Evolutionary conservation across 176 grass and related monocot genomes (phyloP).

Genomic region (Leersia perrieri): DNA sequence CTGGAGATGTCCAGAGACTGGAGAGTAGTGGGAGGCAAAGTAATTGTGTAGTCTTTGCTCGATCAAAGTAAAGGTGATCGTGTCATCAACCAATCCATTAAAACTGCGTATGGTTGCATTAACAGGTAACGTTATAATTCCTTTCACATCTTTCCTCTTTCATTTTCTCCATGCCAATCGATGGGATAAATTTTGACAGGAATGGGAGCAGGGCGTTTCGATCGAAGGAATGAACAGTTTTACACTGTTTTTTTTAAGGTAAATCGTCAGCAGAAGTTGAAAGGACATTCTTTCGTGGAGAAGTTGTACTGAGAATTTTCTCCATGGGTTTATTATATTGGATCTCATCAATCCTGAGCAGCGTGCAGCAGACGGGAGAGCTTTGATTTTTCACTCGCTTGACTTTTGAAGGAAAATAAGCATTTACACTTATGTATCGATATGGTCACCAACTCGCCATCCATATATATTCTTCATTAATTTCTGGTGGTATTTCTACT

Average conservation of each 20-base stretch:
- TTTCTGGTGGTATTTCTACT: no score
- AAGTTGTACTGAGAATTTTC: background rate
- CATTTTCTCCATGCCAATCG: background rate
- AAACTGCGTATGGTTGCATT: background rate
- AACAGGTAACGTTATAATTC: background rate
- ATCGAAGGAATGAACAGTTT: background rate
- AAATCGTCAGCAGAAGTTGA: no score
- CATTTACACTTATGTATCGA: background rate
- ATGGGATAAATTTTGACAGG: background rate
- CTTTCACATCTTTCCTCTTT: background rate
- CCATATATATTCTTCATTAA: no score
- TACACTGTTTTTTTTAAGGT: no score
- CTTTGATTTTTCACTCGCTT: background rate
- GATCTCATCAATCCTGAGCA: background rate
- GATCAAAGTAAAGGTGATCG: constrained; percentile 21
- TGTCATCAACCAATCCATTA: background rate
- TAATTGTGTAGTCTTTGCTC: background rate
- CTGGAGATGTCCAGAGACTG: background rate
- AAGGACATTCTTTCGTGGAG: no score
- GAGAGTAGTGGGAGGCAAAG: constrained; percentile 29
- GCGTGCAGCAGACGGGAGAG: background rate
- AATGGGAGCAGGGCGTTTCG: background rate
- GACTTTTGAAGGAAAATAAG: background rate
- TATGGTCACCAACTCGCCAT: no score
- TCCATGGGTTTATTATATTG: background rate